Conservation (phyloP, 306 rosid species). For the Gastrolobium bilobum region DNA sequence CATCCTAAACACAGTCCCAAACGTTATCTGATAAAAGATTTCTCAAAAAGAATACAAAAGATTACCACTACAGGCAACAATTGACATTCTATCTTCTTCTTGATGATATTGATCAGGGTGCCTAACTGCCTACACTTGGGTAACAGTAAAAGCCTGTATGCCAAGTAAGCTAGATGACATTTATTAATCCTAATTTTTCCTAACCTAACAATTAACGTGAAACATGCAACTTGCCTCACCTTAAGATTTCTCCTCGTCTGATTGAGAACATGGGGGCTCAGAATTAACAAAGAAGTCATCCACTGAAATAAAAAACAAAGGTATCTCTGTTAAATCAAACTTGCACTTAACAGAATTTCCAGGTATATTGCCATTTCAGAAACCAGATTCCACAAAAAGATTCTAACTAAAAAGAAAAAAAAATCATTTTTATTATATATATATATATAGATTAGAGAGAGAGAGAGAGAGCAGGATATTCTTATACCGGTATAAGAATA, state of each 20-base stretch:
- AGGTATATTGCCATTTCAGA: neutral
- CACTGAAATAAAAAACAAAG: conserved; percentile 63
- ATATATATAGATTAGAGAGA: too few relatives aligned
- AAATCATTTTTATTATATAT: too few relatives aligned
- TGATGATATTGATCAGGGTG: conserved; percentile 57
- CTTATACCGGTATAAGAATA: too few relatives aligned
- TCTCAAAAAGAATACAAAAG: conserved; percentile 52
- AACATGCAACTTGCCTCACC: conserved; percentile 51
- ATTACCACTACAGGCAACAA: conserved; percentile 46
- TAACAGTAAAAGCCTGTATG: conserved; percentile 56
- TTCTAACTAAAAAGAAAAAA: neutral
- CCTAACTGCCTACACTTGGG: conserved; percentile 55
- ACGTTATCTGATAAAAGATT: conserved; percentile 42
- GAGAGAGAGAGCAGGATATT: too few relatives aligned
- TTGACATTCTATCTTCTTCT: conserved; percentile 48
- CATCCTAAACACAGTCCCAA: conserved; percentile 46
- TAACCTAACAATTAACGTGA: conserved; percentile 58
- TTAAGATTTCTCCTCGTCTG: conserved; percentile 90
- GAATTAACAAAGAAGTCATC: conserved; percentile 98
- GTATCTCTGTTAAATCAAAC: conserved; percentile 30
- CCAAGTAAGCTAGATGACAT: conserved; percentile 53
- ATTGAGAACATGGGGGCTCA: conserved; percentile 79
- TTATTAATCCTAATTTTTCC: conserved; percentile 55
- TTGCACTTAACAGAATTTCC: neutral
- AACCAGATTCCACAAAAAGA: neutral